Evolutionary conservation across 345 rosid species (phyloP).

Genomic region (Dipteronia dyeriana): DNA sequence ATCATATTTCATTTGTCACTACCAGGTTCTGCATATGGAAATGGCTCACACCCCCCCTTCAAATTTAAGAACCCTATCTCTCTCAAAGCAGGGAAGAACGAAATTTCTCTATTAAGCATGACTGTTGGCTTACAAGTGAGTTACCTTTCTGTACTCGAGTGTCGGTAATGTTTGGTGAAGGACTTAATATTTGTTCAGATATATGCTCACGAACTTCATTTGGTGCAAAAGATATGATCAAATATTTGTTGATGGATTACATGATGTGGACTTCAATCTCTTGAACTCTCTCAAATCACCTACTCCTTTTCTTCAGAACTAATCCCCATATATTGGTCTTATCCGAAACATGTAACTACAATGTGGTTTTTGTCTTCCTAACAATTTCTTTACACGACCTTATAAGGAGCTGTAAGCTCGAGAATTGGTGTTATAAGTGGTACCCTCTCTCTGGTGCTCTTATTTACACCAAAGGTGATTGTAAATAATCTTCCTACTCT

Average conservation of each 20-base stretch:
- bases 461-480: background rate
- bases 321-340: background rate
- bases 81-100: conserved; percentile 79
- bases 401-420: background rate
- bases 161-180: background rate
- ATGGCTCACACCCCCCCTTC: conserved; percentile 67
- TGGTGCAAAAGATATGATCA: background rate
- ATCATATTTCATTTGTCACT: conserved; percentile 1
- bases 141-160: conserved; percentile 5
- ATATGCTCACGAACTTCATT: background rate
- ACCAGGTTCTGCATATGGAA: conserved; percentile 76
- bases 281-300: background rate
- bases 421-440: background rate
- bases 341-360: background rate
- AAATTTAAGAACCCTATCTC: conserved; percentile 53
- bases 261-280: background rate
- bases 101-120: conserved; percentile 77
- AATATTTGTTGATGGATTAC: background rate
- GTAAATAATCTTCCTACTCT: background rate
- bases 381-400: background rate
- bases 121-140: conserved; percentile 88
- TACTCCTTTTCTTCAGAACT: background rate
- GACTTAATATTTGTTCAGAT: background rate
- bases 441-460: background rate
- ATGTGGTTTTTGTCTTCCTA: background rate